phyloP scores from a whole-genome alignment of 2,329 filamentous ascomycete genomes.

The Pestalotiopsis fici region DNA sequence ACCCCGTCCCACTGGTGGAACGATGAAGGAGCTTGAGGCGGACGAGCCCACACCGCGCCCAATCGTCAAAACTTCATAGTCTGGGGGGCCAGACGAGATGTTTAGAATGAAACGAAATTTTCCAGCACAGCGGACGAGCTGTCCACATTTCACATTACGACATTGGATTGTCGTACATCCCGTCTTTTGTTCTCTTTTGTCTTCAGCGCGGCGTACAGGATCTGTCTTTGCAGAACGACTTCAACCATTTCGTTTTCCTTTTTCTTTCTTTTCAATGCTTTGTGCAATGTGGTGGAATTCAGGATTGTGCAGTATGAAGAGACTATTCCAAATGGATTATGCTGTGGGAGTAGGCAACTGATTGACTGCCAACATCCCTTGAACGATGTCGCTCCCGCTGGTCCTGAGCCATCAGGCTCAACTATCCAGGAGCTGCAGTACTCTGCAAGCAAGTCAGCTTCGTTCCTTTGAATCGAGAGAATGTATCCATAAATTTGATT shows the following conservation, averaged over 20 bases:
- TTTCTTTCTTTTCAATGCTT: neutral
- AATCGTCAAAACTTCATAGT: constrained; percentile 14
- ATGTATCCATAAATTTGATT: neutral
- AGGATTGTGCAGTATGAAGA: neutral
- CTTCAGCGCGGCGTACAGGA: constrained; percentile 1
- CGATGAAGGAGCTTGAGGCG: constrained; percentile 17
- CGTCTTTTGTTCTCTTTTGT: neutral
- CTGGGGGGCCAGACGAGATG: neutral
- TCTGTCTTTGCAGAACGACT: neutral
- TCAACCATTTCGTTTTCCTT: neutral
- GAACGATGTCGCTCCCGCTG: neutral
- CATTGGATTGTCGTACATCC: neutral
- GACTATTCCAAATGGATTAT: neutral
- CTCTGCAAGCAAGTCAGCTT: neutral
- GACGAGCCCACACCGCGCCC: constrained; percentile 43
- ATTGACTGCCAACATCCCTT: neutral
- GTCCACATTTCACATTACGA: neutral
- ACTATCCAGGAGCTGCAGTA: neutral
- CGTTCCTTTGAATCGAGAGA: neutral
- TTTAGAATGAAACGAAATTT: neutral
- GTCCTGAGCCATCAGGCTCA: neutral
- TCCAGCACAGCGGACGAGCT: neutral
- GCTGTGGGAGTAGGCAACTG: neutral
- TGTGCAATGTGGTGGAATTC: neutral
- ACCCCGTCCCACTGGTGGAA: constrained; percentile 36